phyloP scores from a whole-genome alignment of 2,329 filamentous ascomycete genomes.

The Monosporascus ibericus region DNA sequence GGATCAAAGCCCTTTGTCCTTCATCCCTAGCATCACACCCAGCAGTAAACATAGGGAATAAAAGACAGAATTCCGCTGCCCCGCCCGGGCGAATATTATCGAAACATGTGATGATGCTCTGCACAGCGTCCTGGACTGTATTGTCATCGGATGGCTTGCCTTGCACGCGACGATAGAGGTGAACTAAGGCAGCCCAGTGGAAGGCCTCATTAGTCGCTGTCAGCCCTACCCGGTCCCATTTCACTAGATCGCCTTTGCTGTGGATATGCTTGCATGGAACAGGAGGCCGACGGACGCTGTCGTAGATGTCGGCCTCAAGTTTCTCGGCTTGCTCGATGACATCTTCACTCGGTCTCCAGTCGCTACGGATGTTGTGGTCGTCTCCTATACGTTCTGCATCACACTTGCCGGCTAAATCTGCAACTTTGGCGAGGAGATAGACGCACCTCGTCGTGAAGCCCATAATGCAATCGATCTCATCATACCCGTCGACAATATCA shows the following conservation, averaged over 20 bases:
- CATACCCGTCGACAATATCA: slow-evolving; percentile 46
- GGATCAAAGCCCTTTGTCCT: slow-evolving; percentile 51
- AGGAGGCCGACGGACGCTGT: slow-evolving; percentile 41
- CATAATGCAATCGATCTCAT: slow-evolving; percentile 75
- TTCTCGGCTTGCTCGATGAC: slow-evolving; percentile 50
- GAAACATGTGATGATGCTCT: slow-evolving; percentile 57
- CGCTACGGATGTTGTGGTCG: slow-evolving; percentile 39
- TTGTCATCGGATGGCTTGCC: slow-evolving; percentile 50
- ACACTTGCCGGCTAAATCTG: slow-evolving; percentile 62
- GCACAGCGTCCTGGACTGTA: slow-evolving; percentile 58
- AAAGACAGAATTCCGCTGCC: slow-evolving; percentile 65
- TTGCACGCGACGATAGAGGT: slow-evolving; percentile 68
- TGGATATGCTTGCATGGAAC: slow-evolving; percentile 42
- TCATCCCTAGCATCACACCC: slow-evolving; percentile 64
- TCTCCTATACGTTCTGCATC: slow-evolving; percentile 58
- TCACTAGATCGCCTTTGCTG: slow-evolving; percentile 42
- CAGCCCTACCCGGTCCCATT: slow-evolving; percentile 58
- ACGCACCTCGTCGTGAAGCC: slow-evolving; percentile 71
- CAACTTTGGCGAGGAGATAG: slow-evolving; percentile 64
- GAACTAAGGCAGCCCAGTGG: slow-evolving; percentile 71
- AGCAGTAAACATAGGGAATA: slow-evolving; percentile 80
- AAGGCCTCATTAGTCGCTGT: slow-evolving; percentile 70
- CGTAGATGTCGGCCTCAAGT: slow-evolving; percentile 55
- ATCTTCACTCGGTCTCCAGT: slow-evolving; percentile 53
- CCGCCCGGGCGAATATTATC: slow-evolving; percentile 57